A percentile compares a stretch with the other conserved stretches of the same genome.
Evolutionary conservation across 371 early-diverging fungal species (phyloP).

Genomic region (Lichtheimia ornata): DNA sequence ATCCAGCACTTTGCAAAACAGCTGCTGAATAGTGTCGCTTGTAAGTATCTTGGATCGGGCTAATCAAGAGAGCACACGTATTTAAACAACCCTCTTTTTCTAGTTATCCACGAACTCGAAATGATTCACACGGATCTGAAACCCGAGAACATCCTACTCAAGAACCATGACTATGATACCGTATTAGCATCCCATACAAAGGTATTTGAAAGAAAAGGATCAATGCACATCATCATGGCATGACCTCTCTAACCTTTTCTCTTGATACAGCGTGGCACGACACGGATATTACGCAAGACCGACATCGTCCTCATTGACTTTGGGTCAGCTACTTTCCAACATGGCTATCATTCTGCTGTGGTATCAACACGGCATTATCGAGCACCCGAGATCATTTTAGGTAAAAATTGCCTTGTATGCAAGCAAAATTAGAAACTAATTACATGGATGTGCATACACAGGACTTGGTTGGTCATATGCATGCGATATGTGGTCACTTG

Average conservation of each 20-base stretch:
- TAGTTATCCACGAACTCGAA: slow-evolving; percentile 79
- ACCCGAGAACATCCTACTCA: slow-evolving; percentile 84
- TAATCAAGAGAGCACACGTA: not conserved
- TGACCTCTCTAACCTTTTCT: not conserved
- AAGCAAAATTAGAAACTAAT: slow-evolving; percentile 41
- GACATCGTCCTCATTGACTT: slow-evolving; percentile 92
- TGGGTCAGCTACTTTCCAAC: slow-evolving; percentile 91
- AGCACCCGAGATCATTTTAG: slow-evolving; percentile 95
- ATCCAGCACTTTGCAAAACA: slow-evolving; percentile 85
- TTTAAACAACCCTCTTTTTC: slow-evolving; percentile 4
- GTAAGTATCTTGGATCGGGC: slow-evolving; percentile 38
- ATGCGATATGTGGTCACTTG: slow-evolving; percentile 97
- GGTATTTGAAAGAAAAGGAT: not conserved
- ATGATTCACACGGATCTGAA: slow-evolving; percentile 91
- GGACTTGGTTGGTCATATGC: slow-evolving; percentile 90
- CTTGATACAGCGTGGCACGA: not conserved
- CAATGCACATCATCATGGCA: not conserved
- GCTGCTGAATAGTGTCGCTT: slow-evolving; percentile 74
- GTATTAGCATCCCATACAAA: slow-evolving; percentile 39
- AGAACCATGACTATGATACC: slow-evolving; percentile 91
- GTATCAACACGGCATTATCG: slow-evolving; percentile 96
- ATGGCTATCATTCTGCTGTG: slow-evolving; percentile 89
- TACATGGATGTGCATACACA: not conserved
- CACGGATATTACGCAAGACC: slow-evolving; percentile 62
- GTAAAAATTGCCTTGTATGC: slow-evolving; percentile 89